These are phyloP conservation scores for Suillus tomentosus DNA, from an alignment of 768 basidiomycete species.

Conservation along the genomic window DNA sequence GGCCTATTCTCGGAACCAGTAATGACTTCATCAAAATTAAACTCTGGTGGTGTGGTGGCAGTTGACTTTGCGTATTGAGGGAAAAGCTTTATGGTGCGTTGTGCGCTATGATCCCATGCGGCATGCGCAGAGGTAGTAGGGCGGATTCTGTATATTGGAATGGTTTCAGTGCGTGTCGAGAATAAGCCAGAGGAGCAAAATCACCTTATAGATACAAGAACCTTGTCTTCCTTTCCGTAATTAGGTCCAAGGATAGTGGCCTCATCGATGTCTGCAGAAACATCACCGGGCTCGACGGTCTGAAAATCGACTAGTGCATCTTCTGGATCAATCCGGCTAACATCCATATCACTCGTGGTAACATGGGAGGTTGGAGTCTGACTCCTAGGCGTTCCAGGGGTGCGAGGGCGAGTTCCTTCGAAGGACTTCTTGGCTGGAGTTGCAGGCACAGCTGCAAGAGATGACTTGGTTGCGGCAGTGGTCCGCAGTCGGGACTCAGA, in stretches of 20 bases:
- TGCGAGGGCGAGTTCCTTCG: slow-evolving; percentile 47
- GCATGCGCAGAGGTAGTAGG: slow-evolving; percentile 48
- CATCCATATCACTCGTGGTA: slow-evolving; percentile 69
- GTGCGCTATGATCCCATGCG: slow-evolving; percentile 55
- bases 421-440: slow-evolving; percentile 50
- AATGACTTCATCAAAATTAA: slow-evolving; percentile 75
- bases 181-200: slow-evolving; percentile 11
- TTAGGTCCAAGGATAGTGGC: slow-evolving; percentile 45
- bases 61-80: slow-evolving; percentile 53
- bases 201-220: slow-evolving; percentile 82
- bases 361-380: slow-evolving; percentile 50
- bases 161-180: background rate
- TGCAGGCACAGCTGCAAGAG: slow-evolving; percentile 50
- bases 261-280: slow-evolving; percentile 71
- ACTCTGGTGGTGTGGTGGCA: slow-evolving; percentile 45
- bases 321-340: slow-evolving; percentile 73
- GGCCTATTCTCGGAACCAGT: slow-evolving; percentile 81
- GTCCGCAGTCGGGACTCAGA: slow-evolving; percentile 38
- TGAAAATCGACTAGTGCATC: slow-evolving; percentile 76
- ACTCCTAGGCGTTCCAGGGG: slow-evolving; percentile 55
- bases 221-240: slow-evolving; percentile 80
- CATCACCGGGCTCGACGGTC: slow-evolving; percentile 67
- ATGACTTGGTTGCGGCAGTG: slow-evolving; percentile 28
- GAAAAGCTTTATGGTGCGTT: slow-evolving; percentile 62
- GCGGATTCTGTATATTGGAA: slow-evolving; percentile 52